Conservation (phyloP, 371 early-diverging fungal genomes). For the Lichtheimia ornata region DNA sequence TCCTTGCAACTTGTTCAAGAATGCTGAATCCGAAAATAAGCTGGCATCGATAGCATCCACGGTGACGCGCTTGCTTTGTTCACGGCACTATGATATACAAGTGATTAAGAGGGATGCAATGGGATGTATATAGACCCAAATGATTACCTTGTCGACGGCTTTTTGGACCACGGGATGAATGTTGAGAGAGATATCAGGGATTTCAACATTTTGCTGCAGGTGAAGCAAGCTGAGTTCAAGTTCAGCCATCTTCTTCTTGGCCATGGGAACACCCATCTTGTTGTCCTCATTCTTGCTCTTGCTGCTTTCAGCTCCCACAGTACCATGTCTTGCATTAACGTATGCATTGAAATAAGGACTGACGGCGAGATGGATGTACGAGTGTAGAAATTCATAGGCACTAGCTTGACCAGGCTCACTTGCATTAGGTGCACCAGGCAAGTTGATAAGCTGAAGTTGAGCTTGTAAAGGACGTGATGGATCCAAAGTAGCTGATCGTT, state of each 20-base stretch:
- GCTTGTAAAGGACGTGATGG: constrained; percentile 70
- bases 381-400: constrained; percentile 92
- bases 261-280: constrained; percentile 90
- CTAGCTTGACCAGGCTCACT: constrained; percentile 58
- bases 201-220: constrained; percentile 96
- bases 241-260: constrained; percentile 98
- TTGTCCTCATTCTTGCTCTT: constrained; percentile 76
- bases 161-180: constrained; percentile 86
- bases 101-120: background rate
- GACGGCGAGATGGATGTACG: constrained; percentile 92
- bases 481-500: constrained; percentile 79
- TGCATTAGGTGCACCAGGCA: constrained; percentile 85
- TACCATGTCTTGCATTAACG: constrained; percentile 72
- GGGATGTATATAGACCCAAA: background rate
- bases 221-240: constrained; percentile 93
- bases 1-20: constrained; percentile 90
- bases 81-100: constrained; percentile 53
- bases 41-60: constrained; percentile 74
- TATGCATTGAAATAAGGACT: constrained; percentile 97
- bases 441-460: constrained; percentile 89
- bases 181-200: constrained; percentile 88
- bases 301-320: constrained; percentile 32
- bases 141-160: constrained; percentile 71
- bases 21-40: constrained; percentile 77
- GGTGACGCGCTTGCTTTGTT: constrained; percentile 62